Evolutionary conservation across 192 early-diverging fungal genomes (phyloP).

Genomic region (Kappamyces sp.): DNA sequence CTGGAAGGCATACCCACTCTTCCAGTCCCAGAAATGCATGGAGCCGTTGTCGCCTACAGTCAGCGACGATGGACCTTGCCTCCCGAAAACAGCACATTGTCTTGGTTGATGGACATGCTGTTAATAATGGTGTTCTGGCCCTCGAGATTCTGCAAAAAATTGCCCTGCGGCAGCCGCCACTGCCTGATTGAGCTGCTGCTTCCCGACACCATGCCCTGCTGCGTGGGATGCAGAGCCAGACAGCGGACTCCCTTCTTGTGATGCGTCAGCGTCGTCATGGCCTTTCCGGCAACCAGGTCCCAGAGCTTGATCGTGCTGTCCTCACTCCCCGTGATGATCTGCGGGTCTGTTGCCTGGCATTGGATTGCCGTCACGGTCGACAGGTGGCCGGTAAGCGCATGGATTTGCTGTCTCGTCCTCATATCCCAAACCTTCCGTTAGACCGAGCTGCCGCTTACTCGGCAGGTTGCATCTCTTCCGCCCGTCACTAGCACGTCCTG

Average conservation of each 20-base stretch:
- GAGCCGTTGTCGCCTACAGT: slow-evolving; percentile 81
- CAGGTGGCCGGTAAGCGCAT: slow-evolving; percentile 81
- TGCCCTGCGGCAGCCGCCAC: slow-evolving; percentile 92
- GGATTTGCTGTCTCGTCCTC: slow-evolving; percentile 88
- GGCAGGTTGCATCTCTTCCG: slow-evolving; percentile 88
- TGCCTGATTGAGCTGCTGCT: slow-evolving; percentile 90
- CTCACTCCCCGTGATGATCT: slow-evolving; percentile 90
- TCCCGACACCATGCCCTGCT: slow-evolving; percentile 84
- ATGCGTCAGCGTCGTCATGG: slow-evolving; percentile 88
- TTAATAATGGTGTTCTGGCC: slow-evolving; percentile 88
- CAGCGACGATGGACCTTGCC: slow-evolving; percentile 40
- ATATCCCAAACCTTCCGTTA: slow-evolving; percentile 89
- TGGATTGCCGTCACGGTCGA: slow-evolving; percentile 80
- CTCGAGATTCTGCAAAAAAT: slow-evolving; percentile 92
- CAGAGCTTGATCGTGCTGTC: slow-evolving; percentile 91
- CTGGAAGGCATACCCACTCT: slow-evolving; percentile 93
- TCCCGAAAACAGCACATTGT: slow-evolving; percentile 91
- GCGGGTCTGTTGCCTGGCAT: slow-evolving; percentile 93
- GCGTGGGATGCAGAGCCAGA: slow-evolving; percentile 83
- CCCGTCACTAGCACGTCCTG: slow-evolving; percentile 91
- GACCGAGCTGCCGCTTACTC: slow-evolving; percentile 49
- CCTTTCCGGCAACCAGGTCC: slow-evolving; percentile 96
- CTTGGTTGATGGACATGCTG: slow-evolving; percentile 78
- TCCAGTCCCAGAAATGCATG: slow-evolving; percentile 98
- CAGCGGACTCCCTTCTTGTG: slow-evolving; percentile 97